Evolutionary conservation across 495 filamentous ascomycete species (phyloP).

Genomic region (Lophiotrema nucula): DNA sequence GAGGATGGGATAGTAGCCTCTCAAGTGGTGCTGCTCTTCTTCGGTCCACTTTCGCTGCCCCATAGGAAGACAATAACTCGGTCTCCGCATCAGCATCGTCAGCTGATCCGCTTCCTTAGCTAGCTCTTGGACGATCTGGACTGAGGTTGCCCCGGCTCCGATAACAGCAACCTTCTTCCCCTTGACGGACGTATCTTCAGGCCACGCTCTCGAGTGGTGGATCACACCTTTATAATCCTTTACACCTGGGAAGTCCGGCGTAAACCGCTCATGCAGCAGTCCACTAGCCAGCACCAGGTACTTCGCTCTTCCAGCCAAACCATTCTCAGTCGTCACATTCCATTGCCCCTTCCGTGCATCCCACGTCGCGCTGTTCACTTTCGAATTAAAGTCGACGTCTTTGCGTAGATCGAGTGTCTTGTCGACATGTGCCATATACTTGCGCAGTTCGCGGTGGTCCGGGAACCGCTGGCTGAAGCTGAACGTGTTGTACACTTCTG

Average conservation of each 20-base stretch:
- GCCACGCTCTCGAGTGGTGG: constrained; percentile 21
- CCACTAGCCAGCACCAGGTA: constrained; percentile 27
- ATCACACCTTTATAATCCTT: constrained; percentile 15
- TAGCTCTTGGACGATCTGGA: constrained; percentile 27
- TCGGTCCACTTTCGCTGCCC: constrained; percentile 7
- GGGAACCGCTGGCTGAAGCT: constrained; percentile 32
- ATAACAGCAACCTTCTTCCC: constrained; percentile 33
- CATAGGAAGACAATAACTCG: constrained; percentile 26
- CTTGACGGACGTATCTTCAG: constrained; percentile 12
- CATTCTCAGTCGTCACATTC: constrained; percentile 30
- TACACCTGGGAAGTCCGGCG: constrained; percentile 19
- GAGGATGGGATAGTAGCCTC: constrained; percentile 8
- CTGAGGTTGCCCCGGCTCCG: constrained; percentile 28
- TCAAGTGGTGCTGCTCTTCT: constrained; percentile 14
- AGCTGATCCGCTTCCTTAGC: constrained; percentile 20
- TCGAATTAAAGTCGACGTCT: constrained; percentile 29
- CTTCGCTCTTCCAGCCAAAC: constrained; percentile 6
- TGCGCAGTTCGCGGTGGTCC: constrained; percentile 30
- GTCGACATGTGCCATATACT: constrained; percentile 39
- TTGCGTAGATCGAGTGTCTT: constrained; percentile 31
- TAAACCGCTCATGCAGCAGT: constrained; percentile 2
- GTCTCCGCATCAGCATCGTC: constrained; percentile 20
- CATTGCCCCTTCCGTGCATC: constrained; percentile 27
- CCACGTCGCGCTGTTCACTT: constrained; percentile 33
- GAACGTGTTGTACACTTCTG: constrained; percentile 33